A percentile compares a stretch with the other conserved stretches of the same genome.
Conservation (phyloP, 768 basidiomycete genomes). For the Tremella mesenterica region DNA sequence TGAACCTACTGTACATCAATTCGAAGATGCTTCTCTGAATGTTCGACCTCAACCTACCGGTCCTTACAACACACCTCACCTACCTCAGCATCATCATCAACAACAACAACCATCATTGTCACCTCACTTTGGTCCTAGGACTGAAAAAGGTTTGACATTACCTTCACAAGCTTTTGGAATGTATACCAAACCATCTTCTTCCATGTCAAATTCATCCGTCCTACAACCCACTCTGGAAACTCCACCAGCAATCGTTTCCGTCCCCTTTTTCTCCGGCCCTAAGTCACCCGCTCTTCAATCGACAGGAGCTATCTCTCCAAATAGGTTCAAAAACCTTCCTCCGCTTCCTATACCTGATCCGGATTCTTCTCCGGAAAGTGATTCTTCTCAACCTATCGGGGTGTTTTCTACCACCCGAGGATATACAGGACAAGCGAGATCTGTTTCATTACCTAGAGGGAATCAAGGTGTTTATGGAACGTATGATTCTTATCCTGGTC, state of each 20-base stretch:
- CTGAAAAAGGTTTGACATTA: not conserved
- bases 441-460: no score
- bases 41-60: slow-evolving; percentile 1
- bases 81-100: not conserved
- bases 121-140: no score
- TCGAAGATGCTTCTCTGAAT: not conserved
- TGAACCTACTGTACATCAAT: not conserved
- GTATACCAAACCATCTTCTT: slow-evolving; percentile 28
- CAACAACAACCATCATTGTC: slow-evolving; percentile 7
- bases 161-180: slow-evolving; percentile 4
- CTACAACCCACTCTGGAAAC: slow-evolving; percentile 17
- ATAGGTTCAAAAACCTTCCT: slow-evolving; percentile 37
- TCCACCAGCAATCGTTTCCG: not conserved
- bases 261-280: not conserved
- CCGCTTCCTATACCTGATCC: slow-evolving; percentile 25
- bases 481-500: no score
- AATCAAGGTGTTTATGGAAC: no score
- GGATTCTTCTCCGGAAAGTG: slow-evolving; percentile 6
- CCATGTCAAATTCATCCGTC: slow-evolving; percentile 27
- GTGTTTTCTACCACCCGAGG: no score
- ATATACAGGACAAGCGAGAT: no score
- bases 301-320: slow-evolving; percentile 12
- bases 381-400: slow-evolving; percentile 10
- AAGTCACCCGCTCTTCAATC: no score
- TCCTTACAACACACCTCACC: not conserved